Evolutionary conservation across 495 filamentous ascomycete species (phyloP), one percentile per base, ranked within the genome.

Genomic region (Lasiosphaeria miniovina): DNA sequence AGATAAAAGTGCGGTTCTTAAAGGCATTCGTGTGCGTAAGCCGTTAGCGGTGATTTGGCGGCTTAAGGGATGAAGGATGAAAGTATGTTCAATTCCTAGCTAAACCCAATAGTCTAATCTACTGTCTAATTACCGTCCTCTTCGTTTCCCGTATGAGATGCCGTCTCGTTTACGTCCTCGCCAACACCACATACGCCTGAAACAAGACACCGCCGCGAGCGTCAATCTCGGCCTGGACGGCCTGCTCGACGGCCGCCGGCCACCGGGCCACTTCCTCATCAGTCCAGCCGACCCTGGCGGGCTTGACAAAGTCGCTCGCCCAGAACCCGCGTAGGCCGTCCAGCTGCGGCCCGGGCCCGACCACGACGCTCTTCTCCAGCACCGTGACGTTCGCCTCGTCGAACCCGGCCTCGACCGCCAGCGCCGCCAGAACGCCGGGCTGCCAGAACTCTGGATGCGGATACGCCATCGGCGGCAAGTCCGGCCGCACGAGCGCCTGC

Each of bases 381-480:
- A 45, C 24, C 17, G 17, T 46, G 12, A 45, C 38, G 4, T 46
- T 32, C 4, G 6, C 12, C 43, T n/a, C 12, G 8, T 55, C 40
- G 38, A 55, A 55, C 43, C 43, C 43, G 4, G 43, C 58, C 54
- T 69, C 64, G 54, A 63, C 61, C 14, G 67, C 64, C 35, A 62
- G 45, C 34, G 60, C 63, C 57, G 64, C 61, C 38, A 72, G 51
- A 45, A 65, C 62, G 35, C 63, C 62, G 34, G 66, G 64, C 57
- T 67, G 58, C 58, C 60, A 66, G 63, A 72, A 67, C 38, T 68
- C 48, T 24, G 60, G 60, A 41, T 54, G 62, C 33, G 66, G 66
- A 1, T 60, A 49, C 50, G 53, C 58, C 64, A 69, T 70, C 24
- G 62, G 64, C 33, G 62, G 62, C 34, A 71, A 55, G 49, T 70